Conservation (phyloP, 192 early-diverging fungal species). For the Thamnidium elegans region DNA sequence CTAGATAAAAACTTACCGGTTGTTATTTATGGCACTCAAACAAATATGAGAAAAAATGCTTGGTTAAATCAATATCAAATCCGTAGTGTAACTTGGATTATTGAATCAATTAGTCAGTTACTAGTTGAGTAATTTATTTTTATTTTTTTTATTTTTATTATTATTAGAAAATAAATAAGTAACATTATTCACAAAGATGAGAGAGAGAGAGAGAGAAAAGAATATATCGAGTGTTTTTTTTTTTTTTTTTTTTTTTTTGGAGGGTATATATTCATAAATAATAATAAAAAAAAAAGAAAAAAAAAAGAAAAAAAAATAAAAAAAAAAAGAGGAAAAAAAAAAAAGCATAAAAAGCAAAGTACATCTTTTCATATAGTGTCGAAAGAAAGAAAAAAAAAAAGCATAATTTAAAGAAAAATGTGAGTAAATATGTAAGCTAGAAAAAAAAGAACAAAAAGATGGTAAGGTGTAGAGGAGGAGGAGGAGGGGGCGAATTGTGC, state of each 20-base stretch:
- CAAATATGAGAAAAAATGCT: neutral
- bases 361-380: neutral
- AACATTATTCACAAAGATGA: neutral
- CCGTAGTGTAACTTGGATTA: neutral
- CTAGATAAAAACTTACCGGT: neutral
- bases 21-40: neutral
- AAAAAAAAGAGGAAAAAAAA: neutral
- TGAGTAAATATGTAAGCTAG: neutral
- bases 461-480: no score
- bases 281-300: neutral
- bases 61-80: constrained; percentile 3
- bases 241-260: neutral
- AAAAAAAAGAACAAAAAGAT: neutral
- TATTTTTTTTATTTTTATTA: neutral
- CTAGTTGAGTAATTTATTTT: neutral
- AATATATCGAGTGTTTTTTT: neutral
- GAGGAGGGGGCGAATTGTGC: no score
- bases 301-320: neutral
- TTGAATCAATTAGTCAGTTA: neutral
- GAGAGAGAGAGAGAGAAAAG: neutral
- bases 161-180: neutral
- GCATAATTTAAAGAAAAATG: neutral
- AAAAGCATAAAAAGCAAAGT: neutral
- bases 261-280: constrained; percentile 12
- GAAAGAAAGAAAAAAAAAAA: neutral